Percentiles rank a stretch among this genome's conserved stretches.
These are phyloP conservation scores for Trametes sp. DNA, from an alignment of 1,284 basidiomycete genomes.

Conservation along the genomic window DNA sequence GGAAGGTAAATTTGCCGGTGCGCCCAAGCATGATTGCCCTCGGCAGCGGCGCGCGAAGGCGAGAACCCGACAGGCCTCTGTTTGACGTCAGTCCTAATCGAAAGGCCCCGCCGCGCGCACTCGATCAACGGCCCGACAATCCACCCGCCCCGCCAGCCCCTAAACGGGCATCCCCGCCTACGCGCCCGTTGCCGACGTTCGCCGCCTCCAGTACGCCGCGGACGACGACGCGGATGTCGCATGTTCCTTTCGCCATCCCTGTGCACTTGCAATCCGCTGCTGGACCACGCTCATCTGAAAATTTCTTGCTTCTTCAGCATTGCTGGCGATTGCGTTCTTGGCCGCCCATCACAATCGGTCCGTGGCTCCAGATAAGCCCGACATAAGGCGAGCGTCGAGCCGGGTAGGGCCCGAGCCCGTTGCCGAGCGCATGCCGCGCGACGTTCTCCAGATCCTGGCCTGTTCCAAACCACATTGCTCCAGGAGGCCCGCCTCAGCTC, in stretches of 20 bases:
- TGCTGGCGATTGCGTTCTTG: slow-evolving; percentile 9
- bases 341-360: slow-evolving; percentile 15
- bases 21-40: slow-evolving; percentile 11
- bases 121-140: slow-evolving; percentile 10
- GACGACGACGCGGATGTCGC: neutral
- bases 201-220: neutral
- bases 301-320: slow-evolving; percentile 17
- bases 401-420: slow-evolving; percentile 2
- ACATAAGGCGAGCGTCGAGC: slow-evolving; percentile 15
- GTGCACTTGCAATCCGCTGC: neutral
- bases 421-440: slow-evolving; percentile 19
- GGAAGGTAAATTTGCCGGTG: slow-evolving; percentile 20
- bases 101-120: slow-evolving; percentile 5
- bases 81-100: slow-evolving; percentile 26
- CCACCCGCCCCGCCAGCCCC: slow-evolving; percentile 5
- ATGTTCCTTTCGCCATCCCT: neutral
- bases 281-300: slow-evolving; percentile 9
- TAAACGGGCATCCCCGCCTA: neutral
- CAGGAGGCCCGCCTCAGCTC: neutral
- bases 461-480: neutral
- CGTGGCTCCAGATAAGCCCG: slow-evolving; percentile 20
- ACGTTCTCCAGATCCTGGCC: slow-evolving; percentile 12
- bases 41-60: slow-evolving; percentile 25
- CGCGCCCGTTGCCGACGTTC: neutral
- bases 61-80: slow-evolving; percentile 10